Conservation (phyloP, 352 stramenopile species). For the Phytophthora cryptogea region DNA sequence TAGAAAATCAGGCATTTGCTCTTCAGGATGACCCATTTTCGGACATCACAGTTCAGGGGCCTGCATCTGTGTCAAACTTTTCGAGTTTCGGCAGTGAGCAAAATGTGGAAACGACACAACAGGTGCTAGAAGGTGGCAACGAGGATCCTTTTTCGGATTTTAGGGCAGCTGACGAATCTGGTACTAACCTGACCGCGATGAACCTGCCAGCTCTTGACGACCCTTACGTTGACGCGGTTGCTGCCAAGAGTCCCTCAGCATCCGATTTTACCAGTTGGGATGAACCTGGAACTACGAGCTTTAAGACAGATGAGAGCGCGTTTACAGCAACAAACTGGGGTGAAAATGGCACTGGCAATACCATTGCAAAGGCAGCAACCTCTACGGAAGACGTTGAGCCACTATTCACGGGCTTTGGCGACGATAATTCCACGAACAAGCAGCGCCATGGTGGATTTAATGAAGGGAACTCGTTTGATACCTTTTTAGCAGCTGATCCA, state of each 20-base stretch:
- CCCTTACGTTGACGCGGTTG: constrained; percentile 17
- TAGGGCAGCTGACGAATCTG: constrained; percentile 5
- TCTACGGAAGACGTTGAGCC: not conserved
- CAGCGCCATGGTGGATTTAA: not conserved
- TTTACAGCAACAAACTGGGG: constrained; percentile 2
- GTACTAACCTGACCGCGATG: not conserved
- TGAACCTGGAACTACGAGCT: not conserved
- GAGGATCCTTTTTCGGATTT: constrained; percentile 28
- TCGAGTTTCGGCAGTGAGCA: not conserved
- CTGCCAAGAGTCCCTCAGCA: not conserved
- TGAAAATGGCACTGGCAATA: not conserved
- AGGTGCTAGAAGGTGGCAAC: not conserved
- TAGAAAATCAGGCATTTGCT: constrained; percentile 9
- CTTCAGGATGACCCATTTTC: constrained; percentile 12
- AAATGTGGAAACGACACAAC: not conserved
- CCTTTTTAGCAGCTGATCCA: constrained; percentile 3
- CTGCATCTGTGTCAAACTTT: not conserved
- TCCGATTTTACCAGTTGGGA: constrained; percentile 13
- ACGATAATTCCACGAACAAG: not conserved
- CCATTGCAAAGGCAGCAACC: not conserved
- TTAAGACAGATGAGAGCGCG: not conserved
- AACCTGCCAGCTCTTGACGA: constrained; percentile 1
- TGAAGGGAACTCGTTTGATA: constrained; percentile 1
- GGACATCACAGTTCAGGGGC: constrained; percentile 1
- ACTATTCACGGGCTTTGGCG: constrained; percentile 11